Evolutionary conservation across 495 filamentous ascomycete species (phyloP), one percentile per base, ranked within the genome.

Genomic region (Aspergillus homomorphus): DNA sequence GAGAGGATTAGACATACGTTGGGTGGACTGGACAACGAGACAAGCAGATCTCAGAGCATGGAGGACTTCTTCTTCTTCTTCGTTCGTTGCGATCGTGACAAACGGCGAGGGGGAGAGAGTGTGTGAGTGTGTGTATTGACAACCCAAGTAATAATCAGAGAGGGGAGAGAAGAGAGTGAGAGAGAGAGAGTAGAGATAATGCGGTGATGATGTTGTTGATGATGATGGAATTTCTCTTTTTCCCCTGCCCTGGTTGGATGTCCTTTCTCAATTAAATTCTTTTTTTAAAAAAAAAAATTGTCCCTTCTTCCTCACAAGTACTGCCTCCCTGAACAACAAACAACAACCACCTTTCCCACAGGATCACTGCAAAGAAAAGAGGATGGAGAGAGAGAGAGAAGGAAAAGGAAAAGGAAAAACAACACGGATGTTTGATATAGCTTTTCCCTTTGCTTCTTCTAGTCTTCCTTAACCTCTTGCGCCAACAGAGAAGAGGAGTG

Each of bases 41-140:
- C 59, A 63, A 68, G 56, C 62, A 66, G 68, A 62, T 67, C 71
- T 76, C 73, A 74, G 58, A 73, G 68, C 73, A 74, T 74, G 71
- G 44, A 69, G 33, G 33, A 7, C 33, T 67, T n/a, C n/a, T n/a
- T n/a, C n/a, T n/a, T n/a, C n/a, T n/a, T n/a, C n/a, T n/a, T 65
- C 52, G 63, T 45, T 62, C 60, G 58, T 65, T 56, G 62, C 60
- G 61, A 64, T 46, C 53, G 64, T 58, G 63, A 57, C 58, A 58
- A 64, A 57, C 54, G 65, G 67, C 57, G 65, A 72, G 65, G 26
- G 9, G 26, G 26, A 28, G 26, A 9, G 26, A 9, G 26, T 3
- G 26, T 3, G 26, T 3, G 26, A 9, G 33, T 5, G 33, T 5
- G 12, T 5, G 4, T 2, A 38, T 50, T 54, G 60, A 69, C 56